A percentile compares a stretch with the other conserved stretches of the same genome.
These are phyloP conservation scores for Aspergillus carbonarius DNA, from an alignment of 2,329 filamentous ascomycete species.

Conservation along the genomic window DNA sequence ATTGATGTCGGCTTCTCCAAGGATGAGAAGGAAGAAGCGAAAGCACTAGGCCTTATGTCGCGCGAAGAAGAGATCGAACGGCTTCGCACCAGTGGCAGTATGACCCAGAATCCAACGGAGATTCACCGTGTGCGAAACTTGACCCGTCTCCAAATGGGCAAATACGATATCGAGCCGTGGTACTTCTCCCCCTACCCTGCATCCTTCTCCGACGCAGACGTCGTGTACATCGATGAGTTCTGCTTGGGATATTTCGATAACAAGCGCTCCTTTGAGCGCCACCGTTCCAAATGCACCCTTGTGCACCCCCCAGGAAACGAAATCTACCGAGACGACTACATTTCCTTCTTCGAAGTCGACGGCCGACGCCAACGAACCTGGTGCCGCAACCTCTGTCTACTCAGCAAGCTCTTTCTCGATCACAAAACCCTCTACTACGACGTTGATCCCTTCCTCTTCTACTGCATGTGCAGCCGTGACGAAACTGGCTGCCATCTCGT, in stretches of 20 bases:
- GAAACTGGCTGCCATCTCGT: constrained; percentile 93
- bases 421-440: constrained; percentile 99
- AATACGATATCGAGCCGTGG: constrained; percentile 91
- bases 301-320: constrained; percentile 96
- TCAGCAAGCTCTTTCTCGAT: constrained; percentile 96
- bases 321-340: constrained; percentile 86
- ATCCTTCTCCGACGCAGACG: constrained; percentile 79
- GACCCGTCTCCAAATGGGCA: constrained; percentile 89
- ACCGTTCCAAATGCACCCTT: constrained; percentile 85
- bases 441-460: constrained; percentile 95
- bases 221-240: constrained; percentile 97
- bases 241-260: constrained; percentile 89
- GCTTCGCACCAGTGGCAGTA: constrained; percentile 86
- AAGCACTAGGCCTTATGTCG: constrained; percentile 48
- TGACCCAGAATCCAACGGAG: constrained; percentile 98
- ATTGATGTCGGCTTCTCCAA: constrained; percentile 36
- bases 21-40: constrained; percentile 40
- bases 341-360: constrained; percentile 97
- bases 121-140: constrained; percentile 95
- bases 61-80: constrained; percentile 94
- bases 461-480: constrained; percentile 93
- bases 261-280: constrained; percentile 76
- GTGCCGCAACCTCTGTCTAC: constrained; percentile 92
- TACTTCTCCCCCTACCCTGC: constrained; percentile 98
- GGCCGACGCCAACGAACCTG: constrained; percentile 97